phyloP scores from a whole-genome alignment of 2,329 filamentous ascomycete species.

The Thielaviopsis musarum region DNA sequence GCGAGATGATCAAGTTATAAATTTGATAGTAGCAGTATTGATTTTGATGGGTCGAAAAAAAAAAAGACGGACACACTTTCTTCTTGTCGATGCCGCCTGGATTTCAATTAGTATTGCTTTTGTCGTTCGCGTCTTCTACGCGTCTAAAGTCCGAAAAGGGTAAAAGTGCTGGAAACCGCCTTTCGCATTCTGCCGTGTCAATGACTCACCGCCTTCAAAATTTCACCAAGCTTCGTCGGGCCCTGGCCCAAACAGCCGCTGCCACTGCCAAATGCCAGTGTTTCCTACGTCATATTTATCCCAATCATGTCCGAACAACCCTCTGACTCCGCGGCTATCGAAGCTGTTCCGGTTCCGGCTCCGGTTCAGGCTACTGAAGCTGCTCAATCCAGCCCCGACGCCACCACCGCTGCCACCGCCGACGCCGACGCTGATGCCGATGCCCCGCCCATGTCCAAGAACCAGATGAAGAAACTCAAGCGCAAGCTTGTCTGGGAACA shows the following conservation, averaged over 20 bases:
- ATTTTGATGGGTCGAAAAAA: too few relatives aligned
- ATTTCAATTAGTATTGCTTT: background rate
- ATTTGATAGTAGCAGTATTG: too few relatives aligned
- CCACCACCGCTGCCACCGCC: too few relatives aligned
- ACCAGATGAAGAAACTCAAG: slow-evolving; percentile 63
- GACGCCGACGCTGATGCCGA: slow-evolving; percentile 4
- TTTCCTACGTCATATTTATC: background rate
- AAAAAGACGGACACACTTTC: background rate
- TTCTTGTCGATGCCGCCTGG: background rate
- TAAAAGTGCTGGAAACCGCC: slow-evolving; percentile 8
- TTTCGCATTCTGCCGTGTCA: slow-evolving; percentile 3
- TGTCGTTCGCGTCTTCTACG: background rate
- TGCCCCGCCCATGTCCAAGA: slow-evolving; percentile 51
- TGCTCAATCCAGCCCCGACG: background rate
- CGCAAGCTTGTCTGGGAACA: slow-evolving; percentile 62
- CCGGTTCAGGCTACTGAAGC: background rate
- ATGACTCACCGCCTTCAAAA: slow-evolving; percentile 8
- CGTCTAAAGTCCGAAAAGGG: slow-evolving; percentile 9
- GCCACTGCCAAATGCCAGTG: background rate
- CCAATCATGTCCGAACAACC: slow-evolving; percentile 4
- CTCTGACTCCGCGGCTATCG: background rate
- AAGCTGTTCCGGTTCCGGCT: background rate
- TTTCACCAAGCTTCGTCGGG: slow-evolving; percentile 5
- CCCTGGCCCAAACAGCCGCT: background rate
- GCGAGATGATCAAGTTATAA: background rate